Conservation (phyloP, 2,329 filamentous ascomycete genomes). For the Xylariaceae sp. region DNA sequence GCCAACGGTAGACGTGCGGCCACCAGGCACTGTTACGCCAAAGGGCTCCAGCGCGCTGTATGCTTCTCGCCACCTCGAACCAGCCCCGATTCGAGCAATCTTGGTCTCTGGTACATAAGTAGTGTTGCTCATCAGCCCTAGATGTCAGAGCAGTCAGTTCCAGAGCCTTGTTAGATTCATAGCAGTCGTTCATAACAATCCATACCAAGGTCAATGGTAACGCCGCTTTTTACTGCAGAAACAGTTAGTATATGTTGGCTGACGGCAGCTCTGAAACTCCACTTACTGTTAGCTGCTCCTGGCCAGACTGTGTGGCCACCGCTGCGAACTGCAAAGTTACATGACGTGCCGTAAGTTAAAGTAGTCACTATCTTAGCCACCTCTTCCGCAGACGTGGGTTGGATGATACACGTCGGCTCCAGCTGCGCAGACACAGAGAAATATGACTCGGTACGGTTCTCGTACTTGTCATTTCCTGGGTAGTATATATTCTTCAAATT, state of each 20-base stretch:
- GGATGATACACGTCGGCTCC: slow-evolving; percentile 6
- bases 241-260: background rate
- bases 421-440: slow-evolving; percentile 6
- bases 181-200: background rate
- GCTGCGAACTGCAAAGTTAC: slow-evolving; percentile 2
- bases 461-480: slow-evolving; percentile 4
- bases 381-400: background rate
- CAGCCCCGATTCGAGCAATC: slow-evolving; percentile 37
- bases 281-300: slow-evolving; percentile 1
- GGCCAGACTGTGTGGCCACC: slow-evolving; percentile 4
- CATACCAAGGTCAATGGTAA: slow-evolving; percentile 45
- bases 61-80: slow-evolving; percentile 28
- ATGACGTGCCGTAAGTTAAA: background rate
- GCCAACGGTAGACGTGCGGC: slow-evolving; percentile 29
- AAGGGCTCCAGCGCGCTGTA: slow-evolving; percentile 25
- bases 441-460: slow-evolving; percentile 10
- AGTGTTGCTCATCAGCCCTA: slow-evolving; percentile 35
- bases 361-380: background rate
- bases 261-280: background rate
- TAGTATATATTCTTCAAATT: slow-evolving; percentile 6
- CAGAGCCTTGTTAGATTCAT: background rate
- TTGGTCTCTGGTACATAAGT: slow-evolving; percentile 31
- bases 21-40: slow-evolving; percentile 28
- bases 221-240: slow-evolving; percentile 31
- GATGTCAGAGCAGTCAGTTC: background rate